phyloP scores from a whole-genome alignment of 306 rosid species.

The Sphenostylis stenocarpa region DNA sequence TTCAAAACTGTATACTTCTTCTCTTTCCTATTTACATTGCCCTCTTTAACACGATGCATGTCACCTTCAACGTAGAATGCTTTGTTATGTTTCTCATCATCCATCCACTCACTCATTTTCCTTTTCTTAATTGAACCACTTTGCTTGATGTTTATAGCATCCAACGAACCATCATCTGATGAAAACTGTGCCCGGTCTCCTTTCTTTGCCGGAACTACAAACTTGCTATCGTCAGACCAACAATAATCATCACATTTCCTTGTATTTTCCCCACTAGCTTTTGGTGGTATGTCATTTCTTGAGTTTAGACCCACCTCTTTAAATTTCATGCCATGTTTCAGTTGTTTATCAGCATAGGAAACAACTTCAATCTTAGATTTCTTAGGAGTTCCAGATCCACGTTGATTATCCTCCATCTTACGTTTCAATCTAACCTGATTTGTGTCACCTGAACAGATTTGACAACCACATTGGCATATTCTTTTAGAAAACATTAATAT shows the following conservation, averaged over 20 bases:
- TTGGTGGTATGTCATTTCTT: slow-evolving; percentile 35
- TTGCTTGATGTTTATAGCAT: slow-evolving; percentile 9
- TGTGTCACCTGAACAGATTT: slow-evolving; percentile 41
- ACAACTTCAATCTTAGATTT: slow-evolving; percentile 43
- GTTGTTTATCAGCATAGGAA: slow-evolving; percentile 29
- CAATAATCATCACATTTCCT: slow-evolving; percentile 37
- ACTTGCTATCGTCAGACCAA: slow-evolving; percentile 35
- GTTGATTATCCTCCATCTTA: slow-evolving; percentile 44
- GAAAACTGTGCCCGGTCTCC: slow-evolving; percentile 40
- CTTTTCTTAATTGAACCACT: slow-evolving; percentile 49
- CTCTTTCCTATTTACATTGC: slow-evolving; percentile 44
- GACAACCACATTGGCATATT: not conserved
- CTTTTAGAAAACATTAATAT: not conserved
- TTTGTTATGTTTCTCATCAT: slow-evolving; percentile 33
- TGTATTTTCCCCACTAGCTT: slow-evolving; percentile 39
- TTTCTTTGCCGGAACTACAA: slow-evolving; percentile 43
- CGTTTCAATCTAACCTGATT: slow-evolving; percentile 43
- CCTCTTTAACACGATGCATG: slow-evolving; percentile 34
- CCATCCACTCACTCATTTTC: slow-evolving; percentile 51
- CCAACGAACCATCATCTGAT: slow-evolving; percentile 39
- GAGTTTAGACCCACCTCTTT: slow-evolving; percentile 37
- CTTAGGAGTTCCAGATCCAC: slow-evolving; percentile 41
- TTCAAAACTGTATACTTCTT: slow-evolving; percentile 43
- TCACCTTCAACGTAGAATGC: slow-evolving; percentile 36
- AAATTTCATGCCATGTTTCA: slow-evolving; percentile 25